Base-by-base conservation (phyloP, 116 monocot species). In the Phalaenopsis hybrid region DNA sequence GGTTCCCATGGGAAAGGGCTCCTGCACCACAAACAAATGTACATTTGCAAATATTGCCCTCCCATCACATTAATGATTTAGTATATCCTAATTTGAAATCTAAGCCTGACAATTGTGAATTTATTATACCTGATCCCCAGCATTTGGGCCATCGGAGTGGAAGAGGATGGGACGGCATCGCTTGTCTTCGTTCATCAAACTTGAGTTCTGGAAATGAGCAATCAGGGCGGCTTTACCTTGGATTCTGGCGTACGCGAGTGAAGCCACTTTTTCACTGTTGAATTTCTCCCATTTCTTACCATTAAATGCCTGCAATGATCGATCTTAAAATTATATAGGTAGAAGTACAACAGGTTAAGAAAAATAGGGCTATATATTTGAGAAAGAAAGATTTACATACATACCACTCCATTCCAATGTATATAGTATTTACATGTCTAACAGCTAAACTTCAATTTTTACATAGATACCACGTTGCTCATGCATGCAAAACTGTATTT, bases 211-310 rank as follows among this genome's bases (percentile, higher is more conserved):
- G 83, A 96, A 96, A 90, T 96, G 96, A 59, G 91, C 86, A 80
- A 96, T 83, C 44, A 94, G 90, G 78, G 96, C 94, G 37, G 85
- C 8, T 85, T 89, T 96, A 4, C 96, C 94, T 82, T 96, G 96
- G 74, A 96, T 96, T 81, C 94, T 83, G 55, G 94, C 96, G 83
- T 96, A 96, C 79, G 94, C 92, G 57, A 97, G 91, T n/a, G 92
- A 94, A 58, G 94, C 94, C 78, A 97, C 94, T 77, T 97, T 97
- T 87, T 97, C 94, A 79, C 96, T 97, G 81, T 94, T 97, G 81
- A 97, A 97, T 81, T 92, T 97, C 84, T 92, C 96, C 96, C 96
- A 97, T 84, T 92, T 97, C 78, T 97, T 97, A 43, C 91, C 96
- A 85, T 94, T 94, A 78, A 97, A 94, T 57, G 90, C 86, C 96